A percentile compares a stretch with the other conserved stretches of the same genome.
These are phyloP conservation scores for Cardamine chenopodiifolia DNA, from an alignment of 345 rosid genomes.

Conservation along the genomic window DNA sequence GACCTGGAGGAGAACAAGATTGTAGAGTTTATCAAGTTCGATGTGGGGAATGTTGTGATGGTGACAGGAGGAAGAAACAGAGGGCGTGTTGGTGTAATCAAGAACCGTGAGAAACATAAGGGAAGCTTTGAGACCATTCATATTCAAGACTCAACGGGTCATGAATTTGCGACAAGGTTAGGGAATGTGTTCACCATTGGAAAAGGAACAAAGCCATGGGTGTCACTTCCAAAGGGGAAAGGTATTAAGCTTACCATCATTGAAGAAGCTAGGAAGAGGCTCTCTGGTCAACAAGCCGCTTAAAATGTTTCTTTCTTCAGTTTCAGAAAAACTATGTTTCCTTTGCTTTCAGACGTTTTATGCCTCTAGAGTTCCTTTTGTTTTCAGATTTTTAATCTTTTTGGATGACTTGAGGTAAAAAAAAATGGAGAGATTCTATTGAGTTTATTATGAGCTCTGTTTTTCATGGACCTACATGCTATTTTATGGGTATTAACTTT, in stretches of 20 bases:
- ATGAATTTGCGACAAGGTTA: constrained; percentile 81
- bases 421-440: neutral
- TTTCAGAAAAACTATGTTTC: constrained; percentile 5
- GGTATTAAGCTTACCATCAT: constrained; percentile 84
- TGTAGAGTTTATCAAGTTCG: constrained; percentile 63
- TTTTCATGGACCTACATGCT: neutral
- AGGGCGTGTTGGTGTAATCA: constrained; percentile 78
- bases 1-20: constrained; percentile 50
- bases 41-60: constrained; percentile 67
- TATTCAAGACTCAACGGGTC: constrained; percentile 72
- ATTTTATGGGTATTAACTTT: neutral
- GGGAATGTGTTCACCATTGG: constrained; percentile 82
- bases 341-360: neutral
- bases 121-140: constrained; percentile 86
- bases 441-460: neutral
- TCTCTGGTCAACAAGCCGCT: constrained; percentile 56
- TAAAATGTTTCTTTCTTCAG: constrained; percentile 7
- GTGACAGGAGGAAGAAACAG: constrained; percentile 71
- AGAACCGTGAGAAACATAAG: constrained; percentile 83
- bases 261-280: constrained; percentile 87
- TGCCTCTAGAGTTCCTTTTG: neutral
- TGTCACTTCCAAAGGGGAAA: constrained; percentile 87
- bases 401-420: neutral
- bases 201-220: constrained; percentile 82
- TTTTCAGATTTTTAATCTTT: neutral